A percentile compares a stretch with the other conserved stretches of the same genome.
Conservation (phyloP, 1,284 basidiomycete species). For the Ganoderma sp. region DNA sequence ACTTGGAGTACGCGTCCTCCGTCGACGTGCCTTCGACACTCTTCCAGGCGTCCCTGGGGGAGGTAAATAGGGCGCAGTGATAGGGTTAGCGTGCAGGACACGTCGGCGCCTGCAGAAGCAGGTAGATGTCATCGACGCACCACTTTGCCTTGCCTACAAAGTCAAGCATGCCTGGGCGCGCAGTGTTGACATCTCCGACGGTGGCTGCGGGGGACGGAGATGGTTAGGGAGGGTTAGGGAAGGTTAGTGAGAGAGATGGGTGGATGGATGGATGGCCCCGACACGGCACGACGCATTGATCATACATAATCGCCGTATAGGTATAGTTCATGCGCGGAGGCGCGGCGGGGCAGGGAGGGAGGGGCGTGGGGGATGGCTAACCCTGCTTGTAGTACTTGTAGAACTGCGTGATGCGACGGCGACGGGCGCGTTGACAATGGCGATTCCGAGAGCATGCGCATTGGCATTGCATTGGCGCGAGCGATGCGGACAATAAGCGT, state of each 20-base stretch:
- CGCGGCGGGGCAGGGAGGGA: background rate
- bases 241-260: slow-evolving; percentile 6
- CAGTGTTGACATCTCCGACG: slow-evolving; percentile 71
- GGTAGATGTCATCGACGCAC: slow-evolving; percentile 44
- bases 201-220: slow-evolving; percentile 55
- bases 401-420: slow-evolving; percentile 61
- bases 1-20: slow-evolving; percentile 74
- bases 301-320: too few species aligned
- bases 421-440: background rate
- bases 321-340: slow-evolving; percentile 18
- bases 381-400: slow-evolving; percentile 94
- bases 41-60: slow-evolving; percentile 85
- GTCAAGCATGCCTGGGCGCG: slow-evolving; percentile 75
- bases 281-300: background rate
- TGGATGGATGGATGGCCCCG: background rate
- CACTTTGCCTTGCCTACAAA: slow-evolving; percentile 87
- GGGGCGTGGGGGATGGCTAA: slow-evolving; percentile 35
- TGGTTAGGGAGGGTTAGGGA: too few species aligned
- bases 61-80: background rate
- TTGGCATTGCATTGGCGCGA: background rate
- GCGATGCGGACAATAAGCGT: slow-evolving; percentile 7
- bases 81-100: slow-evolving; percentile 10
- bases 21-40: slow-evolving; percentile 72
- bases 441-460: slow-evolving; percentile 2
- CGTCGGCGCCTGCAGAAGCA: slow-evolving; percentile 16